Conservation (phyloP, 148 eudicot species). For the Rhododendron griersonianum region DNA sequence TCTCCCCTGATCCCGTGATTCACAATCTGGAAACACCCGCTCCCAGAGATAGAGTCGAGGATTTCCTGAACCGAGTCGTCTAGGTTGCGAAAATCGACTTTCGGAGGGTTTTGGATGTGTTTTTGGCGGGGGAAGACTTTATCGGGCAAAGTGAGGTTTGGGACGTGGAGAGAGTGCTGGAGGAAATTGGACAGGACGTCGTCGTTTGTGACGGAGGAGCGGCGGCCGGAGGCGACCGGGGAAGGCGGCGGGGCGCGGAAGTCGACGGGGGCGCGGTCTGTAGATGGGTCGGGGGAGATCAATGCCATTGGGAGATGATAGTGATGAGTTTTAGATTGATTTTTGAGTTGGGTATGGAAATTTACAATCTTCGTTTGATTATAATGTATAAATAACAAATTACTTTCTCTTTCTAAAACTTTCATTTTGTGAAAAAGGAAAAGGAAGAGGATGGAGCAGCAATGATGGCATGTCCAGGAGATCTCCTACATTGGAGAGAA, state of each 20-base stretch:
- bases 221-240: slow-evolving; percentile 62
- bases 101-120: slow-evolving; percentile 37
- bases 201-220: slow-evolving; percentile 65
- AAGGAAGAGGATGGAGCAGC: slow-evolving; percentile 21
- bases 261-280: slow-evolving; percentile 24
- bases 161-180: slow-evolving; percentile 57
- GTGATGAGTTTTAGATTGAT: not conserved
- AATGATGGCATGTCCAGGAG: slow-evolving; percentile 37
- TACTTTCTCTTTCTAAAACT: not conserved
- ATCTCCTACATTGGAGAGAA: slow-evolving; percentile 16
- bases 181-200: slow-evolving; percentile 64
- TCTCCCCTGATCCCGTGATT: slow-evolving; percentile 57
- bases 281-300: slow-evolving; percentile 15
- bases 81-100: slow-evolving; percentile 34
- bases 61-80: not conserved
- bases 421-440: slow-evolving; percentile 1
- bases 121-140: slow-evolving; percentile 66
- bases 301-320: slow-evolving; percentile 11
- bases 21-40: slow-evolving; percentile 65
- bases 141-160: slow-evolving; percentile 67
- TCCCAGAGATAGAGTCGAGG: slow-evolving; percentile 27
- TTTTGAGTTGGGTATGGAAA: not conserved
- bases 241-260: slow-evolving; percentile 94
- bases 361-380: not conserved
- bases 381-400: not conserved